Conservation (phyloP, 2,329 filamentous ascomycete genomes). For the Ophiocordyceps robertsii region DNA sequence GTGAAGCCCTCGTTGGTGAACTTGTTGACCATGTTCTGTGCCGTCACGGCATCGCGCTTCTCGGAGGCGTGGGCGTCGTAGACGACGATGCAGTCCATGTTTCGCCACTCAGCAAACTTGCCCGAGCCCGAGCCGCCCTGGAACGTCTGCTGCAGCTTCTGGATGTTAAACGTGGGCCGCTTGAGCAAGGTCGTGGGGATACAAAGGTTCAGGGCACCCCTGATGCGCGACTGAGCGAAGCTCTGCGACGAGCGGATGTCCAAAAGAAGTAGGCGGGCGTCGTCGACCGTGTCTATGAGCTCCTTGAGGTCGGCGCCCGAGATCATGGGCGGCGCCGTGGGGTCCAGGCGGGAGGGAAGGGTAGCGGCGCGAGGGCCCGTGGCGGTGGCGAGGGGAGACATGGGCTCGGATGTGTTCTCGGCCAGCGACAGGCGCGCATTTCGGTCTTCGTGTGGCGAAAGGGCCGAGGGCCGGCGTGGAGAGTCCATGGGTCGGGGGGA, state of each 20-base stretch:
- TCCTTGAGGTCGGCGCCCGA: slow-evolving; percentile 39
- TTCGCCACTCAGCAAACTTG: slow-evolving; percentile 65
- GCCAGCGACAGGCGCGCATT: slow-evolving; percentile 42
- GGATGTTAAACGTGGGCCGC: slow-evolving; percentile 75
- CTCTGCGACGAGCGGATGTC: slow-evolving; percentile 82
- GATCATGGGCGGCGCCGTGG: slow-evolving; percentile 36
- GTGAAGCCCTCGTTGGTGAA: slow-evolving; percentile 74
- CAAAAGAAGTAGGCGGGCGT: slow-evolving; percentile 49
- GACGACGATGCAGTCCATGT: slow-evolving; percentile 65
- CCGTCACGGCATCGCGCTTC: slow-evolving; percentile 65
- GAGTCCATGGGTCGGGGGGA: slow-evolving; percentile 19
- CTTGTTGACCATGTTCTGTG: slow-evolving; percentile 84
- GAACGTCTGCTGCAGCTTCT: slow-evolving; percentile 81
- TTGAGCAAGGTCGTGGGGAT: slow-evolving; percentile 92
- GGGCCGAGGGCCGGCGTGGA: slow-evolving; percentile 10
- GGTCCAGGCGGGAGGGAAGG: slow-evolving; percentile 34
- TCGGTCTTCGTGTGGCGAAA: slow-evolving; percentile 33
- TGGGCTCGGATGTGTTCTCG: slow-evolving; percentile 29
- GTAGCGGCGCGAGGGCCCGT: slow-evolving; percentile 29
- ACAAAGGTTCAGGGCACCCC: slow-evolving; percentile 78
- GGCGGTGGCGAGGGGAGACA: slow-evolving; percentile 13
- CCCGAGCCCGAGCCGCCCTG: slow-evolving; percentile 54
- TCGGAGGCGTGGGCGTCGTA: slow-evolving; percentile 72
- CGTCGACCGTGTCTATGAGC: slow-evolving; percentile 31
- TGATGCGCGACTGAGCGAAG: slow-evolving; percentile 61